Evolutionary conservation across 31 red algal genomes (phyloP), one percentile per base, ranked within the genome.

Genomic region (Porphyra umbilicalis): DNA sequence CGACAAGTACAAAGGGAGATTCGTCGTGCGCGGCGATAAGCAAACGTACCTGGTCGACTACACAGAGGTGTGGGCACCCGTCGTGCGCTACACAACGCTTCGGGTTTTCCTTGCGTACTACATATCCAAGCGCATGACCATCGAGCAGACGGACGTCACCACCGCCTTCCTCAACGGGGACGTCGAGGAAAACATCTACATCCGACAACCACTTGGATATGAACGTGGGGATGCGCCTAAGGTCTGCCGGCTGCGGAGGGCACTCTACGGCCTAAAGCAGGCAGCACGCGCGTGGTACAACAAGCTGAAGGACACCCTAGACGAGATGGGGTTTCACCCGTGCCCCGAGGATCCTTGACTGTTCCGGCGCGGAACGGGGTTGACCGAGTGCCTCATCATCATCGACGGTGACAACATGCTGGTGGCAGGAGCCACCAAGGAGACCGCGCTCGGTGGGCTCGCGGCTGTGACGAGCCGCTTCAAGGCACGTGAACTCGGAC

Each of bases 161-260:
- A 75, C 68, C n/a, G 68, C 68, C 18, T 75, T 75, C 68, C n/a
- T 75, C 68, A 75, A 75, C n/a, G 68, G 68, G 18, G 68, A 75
- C 18, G 68, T 75, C 18, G 68, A 75, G 18, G 68, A 75, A 75
- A n/a, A 75, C 68, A 75, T 75, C 18, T 75, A 75, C 68, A 81
- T 81, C 36, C 36, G 44, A 42, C 79, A 39, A 13, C 79, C 79
- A 10, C 36, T 40, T 81, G 79, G 79, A 32, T 31, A 81, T 10
- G 79, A 81, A 31, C 11, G n/a, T 11, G 10, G n/a, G 32, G 37
- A 18, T 8, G 76, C 80, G 39, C 31, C 80, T 13, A 29, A 77
- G 5, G 81, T 88, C 0, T 88, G 86, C 71, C 76, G 57, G 80
- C 79, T 88, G n/a, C 35, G 0, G n/a, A n/a, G n/a, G n/a, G n/a